A percentile compares a stretch with the other conserved stretches of the same genome.
Conservation (phyloP, 495 filamentous ascomycete species). For the Aspergillus panamensis region DNA sequence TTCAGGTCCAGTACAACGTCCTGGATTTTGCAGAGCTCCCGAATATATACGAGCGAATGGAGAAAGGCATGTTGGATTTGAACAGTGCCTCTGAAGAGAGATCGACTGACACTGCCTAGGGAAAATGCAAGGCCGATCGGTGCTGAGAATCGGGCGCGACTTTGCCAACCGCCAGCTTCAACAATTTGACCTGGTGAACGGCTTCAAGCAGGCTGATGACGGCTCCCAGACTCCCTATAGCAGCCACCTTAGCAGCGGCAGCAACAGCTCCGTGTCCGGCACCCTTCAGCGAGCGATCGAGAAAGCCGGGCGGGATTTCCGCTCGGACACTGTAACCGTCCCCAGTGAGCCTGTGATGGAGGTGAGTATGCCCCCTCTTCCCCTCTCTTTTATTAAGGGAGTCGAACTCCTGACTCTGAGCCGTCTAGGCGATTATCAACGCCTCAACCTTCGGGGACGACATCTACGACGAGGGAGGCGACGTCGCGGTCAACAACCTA, state of each 20-base stretch:
- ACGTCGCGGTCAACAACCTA: constrained; percentile 59
- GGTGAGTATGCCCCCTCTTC: too few species aligned
- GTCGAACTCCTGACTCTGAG: not conserved
- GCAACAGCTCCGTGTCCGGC: not conserved
- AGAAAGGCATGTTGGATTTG: constrained; percentile 7
- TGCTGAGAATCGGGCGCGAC: constrained; percentile 7
- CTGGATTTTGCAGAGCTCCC: constrained; percentile 10
- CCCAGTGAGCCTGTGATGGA: constrained; percentile 58
- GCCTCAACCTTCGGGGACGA: constrained; percentile 61
- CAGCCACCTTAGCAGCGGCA: too few species aligned
- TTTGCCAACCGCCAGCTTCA: too few species aligned
- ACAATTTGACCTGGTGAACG: too few species aligned
- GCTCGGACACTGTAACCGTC: constrained; percentile 66
- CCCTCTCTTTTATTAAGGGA: too few species aligned
- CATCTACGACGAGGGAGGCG: constrained; percentile 63
- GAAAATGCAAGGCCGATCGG: constrained; percentile 5
- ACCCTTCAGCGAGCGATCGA: constrained; percentile 5
- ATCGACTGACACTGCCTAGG: not conserved
- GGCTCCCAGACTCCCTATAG: too few species aligned
- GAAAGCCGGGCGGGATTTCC: constrained; percentile 17
- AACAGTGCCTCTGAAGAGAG: not conserved
- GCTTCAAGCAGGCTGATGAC: too few species aligned
- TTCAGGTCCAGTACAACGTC: constrained; percentile 4
- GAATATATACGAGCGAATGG: not conserved
- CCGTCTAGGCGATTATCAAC: constrained; percentile 40